Conservation (phyloP, 768 basidiomycete species). For the Jaapia argillacea region DNA sequence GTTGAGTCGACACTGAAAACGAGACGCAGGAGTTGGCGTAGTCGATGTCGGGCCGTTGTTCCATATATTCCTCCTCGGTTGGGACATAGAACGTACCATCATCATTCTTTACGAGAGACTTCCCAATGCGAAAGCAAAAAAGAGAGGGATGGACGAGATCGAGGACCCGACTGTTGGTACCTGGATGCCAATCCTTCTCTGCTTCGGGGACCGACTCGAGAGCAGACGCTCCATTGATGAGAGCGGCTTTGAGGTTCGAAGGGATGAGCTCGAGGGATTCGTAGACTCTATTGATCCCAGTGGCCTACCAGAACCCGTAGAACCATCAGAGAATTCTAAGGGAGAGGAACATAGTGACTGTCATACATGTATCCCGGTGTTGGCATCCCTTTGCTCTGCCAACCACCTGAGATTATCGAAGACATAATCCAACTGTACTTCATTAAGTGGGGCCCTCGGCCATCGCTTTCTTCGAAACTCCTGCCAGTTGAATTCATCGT, state of each 20-base stretch:
- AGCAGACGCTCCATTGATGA: neutral
- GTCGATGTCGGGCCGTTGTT: neutral
- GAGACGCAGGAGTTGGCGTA: too few species aligned
- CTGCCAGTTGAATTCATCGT: neutral
- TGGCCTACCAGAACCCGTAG: too few species aligned
- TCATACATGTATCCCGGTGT: constrained; percentile 7
- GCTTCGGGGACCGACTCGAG: constrained; percentile 12
- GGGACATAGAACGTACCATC: neutral
- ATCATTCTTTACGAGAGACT: neutral
- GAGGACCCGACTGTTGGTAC: constrained; percentile 14
- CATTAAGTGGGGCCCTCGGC: constrained; percentile 7
- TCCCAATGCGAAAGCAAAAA: constrained; percentile 11
- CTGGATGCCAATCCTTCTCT: constrained; percentile 18
- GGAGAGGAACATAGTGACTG: neutral
- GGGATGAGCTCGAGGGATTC: neutral
- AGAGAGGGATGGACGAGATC: constrained; percentile 18
- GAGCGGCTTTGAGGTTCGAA: neutral
- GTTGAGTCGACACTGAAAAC: neutral
- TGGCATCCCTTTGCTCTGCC: constrained; percentile 6
- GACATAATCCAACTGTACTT: constrained; percentile 6
- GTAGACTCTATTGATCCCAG: neutral
- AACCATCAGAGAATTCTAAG: too few species aligned
- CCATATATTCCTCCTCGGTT: neutral
- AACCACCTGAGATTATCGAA: constrained; percentile 5
- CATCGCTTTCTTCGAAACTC: constrained; percentile 7